A percentile compares a stretch with the other conserved stretches of the same genome.
Evolutionary conservation across 2,329 filamentous ascomycete genomes (phyloP).

Genomic region (Coniochaeta sp.): DNA sequence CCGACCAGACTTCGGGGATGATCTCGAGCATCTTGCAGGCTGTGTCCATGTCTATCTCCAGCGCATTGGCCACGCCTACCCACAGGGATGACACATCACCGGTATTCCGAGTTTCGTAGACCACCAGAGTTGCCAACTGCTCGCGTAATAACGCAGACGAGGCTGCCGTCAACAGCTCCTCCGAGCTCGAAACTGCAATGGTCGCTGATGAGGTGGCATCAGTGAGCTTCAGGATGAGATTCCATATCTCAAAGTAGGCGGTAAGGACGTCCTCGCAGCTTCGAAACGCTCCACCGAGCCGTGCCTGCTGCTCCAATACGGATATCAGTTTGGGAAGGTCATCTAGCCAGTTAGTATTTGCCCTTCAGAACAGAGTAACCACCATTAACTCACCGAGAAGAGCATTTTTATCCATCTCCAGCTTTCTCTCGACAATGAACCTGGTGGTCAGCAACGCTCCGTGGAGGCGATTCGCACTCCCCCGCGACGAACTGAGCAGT

Average conservation of each 20-base stretch:
- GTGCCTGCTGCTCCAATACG: neutral
- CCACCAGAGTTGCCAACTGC: slow-evolving; percentile 21
- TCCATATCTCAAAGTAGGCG: slow-evolving; percentile 38
- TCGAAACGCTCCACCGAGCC: slow-evolving; percentile 5
- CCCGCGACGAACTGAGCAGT: slow-evolving; percentile 24
- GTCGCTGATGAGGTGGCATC: neutral
- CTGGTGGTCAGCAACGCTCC: slow-evolving; percentile 50
- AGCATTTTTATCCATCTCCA: slow-evolving; percentile 17
- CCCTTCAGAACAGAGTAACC: neutral
- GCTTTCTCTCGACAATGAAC: slow-evolving; percentile 47
- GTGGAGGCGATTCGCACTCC: slow-evolving; percentile 44
- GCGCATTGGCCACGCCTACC: slow-evolving; percentile 25
- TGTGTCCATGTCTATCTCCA: slow-evolving; percentile 32
- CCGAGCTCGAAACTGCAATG: slow-evolving; percentile 6
- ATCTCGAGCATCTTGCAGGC: slow-evolving; percentile 32
- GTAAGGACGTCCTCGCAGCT: slow-evolving; percentile 33
- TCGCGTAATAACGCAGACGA: slow-evolving; percentile 16
- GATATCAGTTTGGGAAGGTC: slow-evolving; percentile 5
- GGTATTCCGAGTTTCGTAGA: slow-evolving; percentile 22
- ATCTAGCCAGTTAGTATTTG: neutral
- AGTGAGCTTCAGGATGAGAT: slow-evolving; percentile 27
- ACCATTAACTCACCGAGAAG: neutral
- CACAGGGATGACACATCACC: slow-evolving; percentile 13
- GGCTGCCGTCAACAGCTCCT: slow-evolving; percentile 8
- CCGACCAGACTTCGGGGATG: slow-evolving; percentile 22